Conservation (phyloP, 345 rosid species). For the Ceriops zippeliana region DNA sequence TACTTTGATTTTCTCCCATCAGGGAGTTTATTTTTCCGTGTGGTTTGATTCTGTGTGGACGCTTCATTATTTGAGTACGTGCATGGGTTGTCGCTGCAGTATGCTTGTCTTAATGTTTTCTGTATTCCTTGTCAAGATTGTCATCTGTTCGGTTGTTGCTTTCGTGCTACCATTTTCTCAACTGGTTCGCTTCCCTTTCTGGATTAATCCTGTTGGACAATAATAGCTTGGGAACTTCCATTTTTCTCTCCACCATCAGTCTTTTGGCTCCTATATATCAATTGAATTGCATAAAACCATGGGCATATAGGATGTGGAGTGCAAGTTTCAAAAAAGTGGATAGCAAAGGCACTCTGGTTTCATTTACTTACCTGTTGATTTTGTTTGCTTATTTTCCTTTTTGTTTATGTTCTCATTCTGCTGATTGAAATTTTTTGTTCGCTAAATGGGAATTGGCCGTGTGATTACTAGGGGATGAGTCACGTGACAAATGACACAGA, state of each 20-base stretch:
- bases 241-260: conserved; percentile 11
- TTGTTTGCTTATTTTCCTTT: conserved; percentile 11
- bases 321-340: conserved; percentile 20
- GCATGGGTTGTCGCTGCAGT: not conserved
- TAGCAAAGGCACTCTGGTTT: conserved; percentile 3
- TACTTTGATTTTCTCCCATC: conserved; percentile 5
- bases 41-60: not conserved
- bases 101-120: not conserved
- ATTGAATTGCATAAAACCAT: conserved; percentile 2
- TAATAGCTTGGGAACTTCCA: not conserved
- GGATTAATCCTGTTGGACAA: conserved; percentile 4
- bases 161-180: not conserved
- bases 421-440: conserved; percentile 38
- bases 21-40: not conserved
- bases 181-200: conserved; percentile 9
- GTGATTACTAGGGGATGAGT: conserved; percentile 63
- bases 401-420: conserved; percentile 36
- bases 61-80: not conserved
- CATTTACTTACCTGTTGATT: conserved; percentile 10
- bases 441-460: conserved; percentile 30
- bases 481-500: conserved; percentile 54
- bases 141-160: not conserved
- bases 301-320: conserved; percentile 20
- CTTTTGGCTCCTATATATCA: conserved; percentile 10
- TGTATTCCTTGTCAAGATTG: not conserved